Percentiles rank a stretch among this genome's conserved stretches.
These are phyloP conservation scores for Aspergillus quadrilineatus DNA, from an alignment of 2,329 filamentous ascomycete species.

Conservation along the genomic window DNA sequence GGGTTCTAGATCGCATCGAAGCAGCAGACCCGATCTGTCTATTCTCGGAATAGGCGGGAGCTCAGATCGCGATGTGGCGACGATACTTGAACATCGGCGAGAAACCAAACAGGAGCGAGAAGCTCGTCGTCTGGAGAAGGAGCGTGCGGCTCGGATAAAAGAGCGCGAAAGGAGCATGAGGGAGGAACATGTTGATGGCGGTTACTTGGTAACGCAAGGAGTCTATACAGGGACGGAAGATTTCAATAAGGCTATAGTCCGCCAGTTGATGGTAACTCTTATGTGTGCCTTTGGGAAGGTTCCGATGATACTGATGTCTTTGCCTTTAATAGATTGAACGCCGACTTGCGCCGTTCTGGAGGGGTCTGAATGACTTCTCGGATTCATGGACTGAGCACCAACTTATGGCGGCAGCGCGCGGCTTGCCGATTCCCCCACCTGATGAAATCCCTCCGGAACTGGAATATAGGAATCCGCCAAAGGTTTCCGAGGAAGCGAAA, in stretches of 20 bases:
- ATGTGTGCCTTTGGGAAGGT: background rate
- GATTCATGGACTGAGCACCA: conserved; percentile 92
- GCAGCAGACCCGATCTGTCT: conserved; percentile 59
- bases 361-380: conserved; percentile 83
- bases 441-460: conserved; percentile 77
- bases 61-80: conserved; percentile 50
- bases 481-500: conserved; percentile 46
- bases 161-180: conserved; percentile 87
- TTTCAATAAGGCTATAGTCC: conserved; percentile 83
- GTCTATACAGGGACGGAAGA: conserved; percentile 91
- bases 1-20: conserved; percentile 49
- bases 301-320: conserved; percentile 19
- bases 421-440: conserved; percentile 76
- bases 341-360: conserved; percentile 91
- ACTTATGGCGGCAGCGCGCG: conserved; percentile 84
- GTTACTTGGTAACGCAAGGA: conserved; percentile 89
- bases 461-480: conserved; percentile 41
- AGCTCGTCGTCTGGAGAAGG: conserved; percentile 77
- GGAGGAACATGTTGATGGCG: conserved; percentile 91
- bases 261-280: conserved; percentile 78
- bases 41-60: conserved; percentile 56
- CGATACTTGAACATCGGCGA: conserved; percentile 60
- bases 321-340: conserved; percentile 75
- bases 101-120: conserved; percentile 93
- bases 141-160: conserved; percentile 70